A percentile compares a stretch with the other conserved stretches of the same genome.
Conservation (phyloP, 2,329 filamentous ascomycete species). For the Fusarium temperatum region DNA sequence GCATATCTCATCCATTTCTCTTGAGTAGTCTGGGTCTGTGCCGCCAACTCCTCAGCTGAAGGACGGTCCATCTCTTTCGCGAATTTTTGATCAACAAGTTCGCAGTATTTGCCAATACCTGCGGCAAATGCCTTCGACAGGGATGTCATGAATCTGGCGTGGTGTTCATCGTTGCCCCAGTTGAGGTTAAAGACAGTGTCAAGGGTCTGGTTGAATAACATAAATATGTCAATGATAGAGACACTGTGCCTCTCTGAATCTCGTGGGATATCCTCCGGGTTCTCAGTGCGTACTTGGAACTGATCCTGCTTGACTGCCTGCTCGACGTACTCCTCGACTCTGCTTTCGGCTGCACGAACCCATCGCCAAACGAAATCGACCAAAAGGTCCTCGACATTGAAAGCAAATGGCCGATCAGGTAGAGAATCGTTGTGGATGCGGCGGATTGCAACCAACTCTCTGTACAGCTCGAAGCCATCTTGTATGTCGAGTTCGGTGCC, state of each 20-base stretch:
- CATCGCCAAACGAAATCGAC: slow-evolving; percentile 96
- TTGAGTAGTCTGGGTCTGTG: slow-evolving; percentile 80
- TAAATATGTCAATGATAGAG: slow-evolving; percentile 92
- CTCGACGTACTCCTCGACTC: slow-evolving; percentile 85
- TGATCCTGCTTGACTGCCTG: slow-evolving; percentile 90
- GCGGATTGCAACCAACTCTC: slow-evolving; percentile 85
- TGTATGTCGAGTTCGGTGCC: slow-evolving; percentile 83
- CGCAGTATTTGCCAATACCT: slow-evolving; percentile 89
- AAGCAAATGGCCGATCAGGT: slow-evolving; percentile 79
- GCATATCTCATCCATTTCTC: slow-evolving; percentile 94
- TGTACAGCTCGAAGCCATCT: slow-evolving; percentile 94
- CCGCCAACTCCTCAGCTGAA: slow-evolving; percentile 85
- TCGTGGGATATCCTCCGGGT: slow-evolving; percentile 68
- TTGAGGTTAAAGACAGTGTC: slow-evolving; percentile 86
- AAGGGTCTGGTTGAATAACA: slow-evolving; percentile 90
- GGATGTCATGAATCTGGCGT: slow-evolving; percentile 97
- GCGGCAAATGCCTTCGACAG: slow-evolving; percentile 84
- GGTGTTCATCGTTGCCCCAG: slow-evolving; percentile 93
- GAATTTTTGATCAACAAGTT: slow-evolving; percentile 87
- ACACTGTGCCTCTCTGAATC: slow-evolving; percentile 92
- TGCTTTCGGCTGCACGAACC: slow-evolving; percentile 83
- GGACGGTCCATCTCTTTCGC: slow-evolving; percentile 91
- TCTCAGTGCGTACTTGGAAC: slow-evolving; percentile 78
- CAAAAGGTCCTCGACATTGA: slow-evolving; percentile 85
- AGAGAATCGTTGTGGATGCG: slow-evolving; percentile 80